A percentile compares a stretch with the other conserved stretches of the same genome.
These are phyloP conservation scores for Penicillium griseofulvum DNA, from an alignment of 2,329 filamentous ascomycete species.

Conservation along the genomic window DNA sequence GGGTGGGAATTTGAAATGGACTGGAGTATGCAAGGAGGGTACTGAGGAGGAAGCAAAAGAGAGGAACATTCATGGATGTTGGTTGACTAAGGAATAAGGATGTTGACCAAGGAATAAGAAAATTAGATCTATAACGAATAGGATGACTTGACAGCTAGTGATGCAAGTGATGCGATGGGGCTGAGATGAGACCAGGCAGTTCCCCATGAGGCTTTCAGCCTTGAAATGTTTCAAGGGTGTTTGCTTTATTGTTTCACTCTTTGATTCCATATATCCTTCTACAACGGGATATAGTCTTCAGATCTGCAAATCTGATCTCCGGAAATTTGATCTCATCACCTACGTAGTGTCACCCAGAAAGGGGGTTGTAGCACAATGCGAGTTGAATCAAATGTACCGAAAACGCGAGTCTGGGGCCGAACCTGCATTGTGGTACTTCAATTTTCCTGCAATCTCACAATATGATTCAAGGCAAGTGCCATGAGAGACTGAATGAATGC, in stretches of 20 bases:
- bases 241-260: not conserved
- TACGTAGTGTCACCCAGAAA: not conserved
- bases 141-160: not conserved
- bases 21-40: slow-evolving; percentile 5
- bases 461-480: not conserved
- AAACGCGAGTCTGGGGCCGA: not conserved
- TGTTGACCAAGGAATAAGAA: not conserved
- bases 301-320: not conserved
- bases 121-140: not conserved
- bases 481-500: not conserved
- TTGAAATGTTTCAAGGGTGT: not conserved
- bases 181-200: not conserved
- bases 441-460: not conserved
- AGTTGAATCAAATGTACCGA: no score
- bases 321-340: not conserved
- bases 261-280: not conserved
- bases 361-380: not conserved
- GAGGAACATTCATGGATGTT: not conserved
- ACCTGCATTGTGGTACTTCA: not conserved
- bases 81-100: not conserved
- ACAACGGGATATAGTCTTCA: not conserved
- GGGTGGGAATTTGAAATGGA: not conserved
- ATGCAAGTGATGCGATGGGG: not conserved
- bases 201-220: not conserved
- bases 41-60: not conserved